Base-by-base conservation (phyloP, 2,329 filamentous ascomycete genomes). In the Hortaea werneckii region DNA sequence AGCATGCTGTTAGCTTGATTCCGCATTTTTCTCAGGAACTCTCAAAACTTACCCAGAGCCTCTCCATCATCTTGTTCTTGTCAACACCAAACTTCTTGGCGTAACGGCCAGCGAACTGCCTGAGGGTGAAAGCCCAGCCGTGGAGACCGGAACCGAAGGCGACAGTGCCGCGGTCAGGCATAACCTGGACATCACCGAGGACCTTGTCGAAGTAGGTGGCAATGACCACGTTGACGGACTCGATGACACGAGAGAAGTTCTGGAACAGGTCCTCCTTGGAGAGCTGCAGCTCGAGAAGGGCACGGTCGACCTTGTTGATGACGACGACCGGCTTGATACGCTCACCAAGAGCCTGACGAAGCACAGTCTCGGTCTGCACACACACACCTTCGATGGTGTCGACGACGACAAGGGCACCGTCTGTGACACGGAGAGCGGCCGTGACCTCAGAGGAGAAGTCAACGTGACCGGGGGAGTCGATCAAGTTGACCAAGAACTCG, bases 271-370 rank as follows among this genome's bases (percentile, higher is more conserved):
- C 92, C 77, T 98, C 92, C 83, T 96, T 95, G 74, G 81, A 83
- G 67, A 95, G 83, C 79, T 98, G 92, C 56, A 98, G 83, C 77
- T 98, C 92, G 70, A 98, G 88, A 68, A 98, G 87, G 75, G 92
- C 89, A 77, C 92, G 90, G 71, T 98, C 92, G 73, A 98, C 92
- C 85, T 98, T 98, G 88, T 98, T 98, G 82, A 98, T 95, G 75
- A 95, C 85, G 70, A 95, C 82, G 67, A 98, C 90, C 66, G 92
- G 92, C 85, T 96, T 96, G 76, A 98, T 98, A 77, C 92, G 90
- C 83, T 98, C 92, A 82, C 87, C 86, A 63, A 98, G 87, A 72
- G 92, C 90, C 79, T 98, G 92, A 70, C 92, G 89, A 61, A 98
- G 82, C 66, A 98, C 92, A 67, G 92, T 98, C 85, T 98, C 92